These are phyloP conservation scores for Debaryomyces castellii DNA, from an alignment of 805 yeast genomes.

Conservation along the genomic window DNA sequence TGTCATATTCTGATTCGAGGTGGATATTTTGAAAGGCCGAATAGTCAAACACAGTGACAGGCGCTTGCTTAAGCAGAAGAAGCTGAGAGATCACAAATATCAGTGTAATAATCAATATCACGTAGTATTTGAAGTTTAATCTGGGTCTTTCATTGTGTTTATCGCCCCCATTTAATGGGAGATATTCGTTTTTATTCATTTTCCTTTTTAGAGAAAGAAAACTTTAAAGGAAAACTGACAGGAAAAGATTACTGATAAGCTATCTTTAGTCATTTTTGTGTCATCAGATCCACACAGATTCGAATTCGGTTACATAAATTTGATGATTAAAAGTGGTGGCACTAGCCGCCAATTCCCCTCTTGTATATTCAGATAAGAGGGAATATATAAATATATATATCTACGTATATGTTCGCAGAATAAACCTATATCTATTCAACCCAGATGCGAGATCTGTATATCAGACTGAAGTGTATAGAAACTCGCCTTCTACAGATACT, in stretches of 20 bases:
- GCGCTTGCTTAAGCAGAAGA: conserved; percentile 7
- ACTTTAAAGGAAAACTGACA: neutral
- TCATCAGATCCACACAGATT: neutral
- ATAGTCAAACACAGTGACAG: conserved; percentile 5
- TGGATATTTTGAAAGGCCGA: neutral
- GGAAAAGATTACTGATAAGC: neutral
- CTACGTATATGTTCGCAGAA: too few relatives aligned
- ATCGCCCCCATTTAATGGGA: neutral
- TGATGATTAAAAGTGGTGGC: neutral
- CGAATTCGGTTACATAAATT: neutral
- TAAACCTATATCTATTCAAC: too few relatives aligned
- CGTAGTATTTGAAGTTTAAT: neutral
- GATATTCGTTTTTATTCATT: neutral
- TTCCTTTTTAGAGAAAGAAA: too few relatives aligned
- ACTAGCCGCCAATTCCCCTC: neutral
- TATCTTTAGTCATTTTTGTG: neutral
- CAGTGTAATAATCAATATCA: neutral
- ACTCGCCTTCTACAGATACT: too few relatives aligned
- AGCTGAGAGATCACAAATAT: neutral
- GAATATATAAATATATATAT: too few relatives aligned
- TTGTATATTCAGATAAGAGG: too few relatives aligned
- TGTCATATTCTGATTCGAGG: conserved; percentile 8
- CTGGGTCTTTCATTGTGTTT: neutral
- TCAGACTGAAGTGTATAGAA: too few relatives aligned
- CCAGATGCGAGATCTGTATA: too few relatives aligned